A percentile compares a stretch with the other conserved stretches of the same genome.
phyloP scores from a whole-genome alignment of 352 stramenopile species.

The Pythium phragmitis region DNA sequence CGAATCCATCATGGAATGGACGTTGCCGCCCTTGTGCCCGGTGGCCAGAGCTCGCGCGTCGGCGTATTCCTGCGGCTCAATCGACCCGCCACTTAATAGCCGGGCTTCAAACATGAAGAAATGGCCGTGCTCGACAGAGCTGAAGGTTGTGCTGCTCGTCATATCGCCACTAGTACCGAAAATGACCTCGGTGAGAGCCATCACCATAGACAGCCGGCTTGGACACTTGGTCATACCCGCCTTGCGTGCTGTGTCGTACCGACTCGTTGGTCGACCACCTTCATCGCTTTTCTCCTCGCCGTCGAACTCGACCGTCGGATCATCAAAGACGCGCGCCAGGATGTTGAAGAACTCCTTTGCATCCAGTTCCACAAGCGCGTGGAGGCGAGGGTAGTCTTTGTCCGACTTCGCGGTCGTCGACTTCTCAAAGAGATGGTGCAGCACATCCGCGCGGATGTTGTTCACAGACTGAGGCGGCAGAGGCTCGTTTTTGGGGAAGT shows the following conservation, averaged over 20 bases:
- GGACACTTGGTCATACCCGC: slow-evolving; percentile 73
- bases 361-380: slow-evolving; percentile 75
- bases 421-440: slow-evolving; percentile 87
- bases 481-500: slow-evolving; percentile 85
- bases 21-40: slow-evolving; percentile 39
- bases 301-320: slow-evolving; percentile 84
- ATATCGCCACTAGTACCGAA: slow-evolving; percentile 49
- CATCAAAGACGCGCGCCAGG: slow-evolving; percentile 76
- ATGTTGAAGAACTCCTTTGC: slow-evolving; percentile 83
- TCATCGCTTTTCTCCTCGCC: slow-evolving; percentile 61
- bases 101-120: slow-evolving; percentile 91
- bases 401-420: slow-evolving; percentile 28
- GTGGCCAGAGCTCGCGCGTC: slow-evolving; percentile 60
- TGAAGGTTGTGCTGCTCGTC: slow-evolving; percentile 49
- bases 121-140: slow-evolving; percentile 80
- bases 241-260: slow-evolving; percentile 78
- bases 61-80: slow-evolving; percentile 82
- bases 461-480: slow-evolving; percentile 65
- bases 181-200: slow-evolving; percentile 80
- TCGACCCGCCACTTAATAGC: slow-evolving; percentile 78
- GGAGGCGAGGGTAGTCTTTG: slow-evolving; percentile 63
- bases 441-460: slow-evolving; percentile 75
- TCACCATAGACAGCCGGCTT: slow-evolving; percentile 79
- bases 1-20: slow-evolving; percentile 82
- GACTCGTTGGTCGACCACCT: slow-evolving; percentile 46